phyloP scores from a whole-genome alignment of 148 eudicot species.

The Rhododendron vialii region DNA sequence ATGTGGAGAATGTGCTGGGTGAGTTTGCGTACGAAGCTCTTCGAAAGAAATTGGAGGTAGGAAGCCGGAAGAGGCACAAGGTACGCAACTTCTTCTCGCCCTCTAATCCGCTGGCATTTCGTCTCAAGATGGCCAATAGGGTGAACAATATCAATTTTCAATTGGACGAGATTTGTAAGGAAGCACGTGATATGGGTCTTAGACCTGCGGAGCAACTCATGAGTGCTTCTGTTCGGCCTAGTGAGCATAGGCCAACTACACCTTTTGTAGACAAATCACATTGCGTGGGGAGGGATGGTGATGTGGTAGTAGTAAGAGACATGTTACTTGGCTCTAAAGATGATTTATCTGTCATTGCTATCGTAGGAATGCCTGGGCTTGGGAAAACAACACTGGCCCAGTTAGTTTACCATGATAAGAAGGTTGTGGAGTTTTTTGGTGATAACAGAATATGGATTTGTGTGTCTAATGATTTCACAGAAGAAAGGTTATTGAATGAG shows the following conservation, averaged over 20 bases:
- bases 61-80: background rate
- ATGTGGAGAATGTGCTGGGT: background rate
- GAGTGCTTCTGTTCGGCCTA: too few species aligned
- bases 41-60: background rate
- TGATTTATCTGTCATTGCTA: background rate
- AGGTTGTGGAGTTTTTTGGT: too few species aligned
- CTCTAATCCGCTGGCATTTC: background rate
- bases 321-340: background rate
- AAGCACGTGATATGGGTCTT: background rate
- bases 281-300: too few species aligned
- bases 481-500: background rate
- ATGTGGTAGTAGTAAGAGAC: too few species aligned
- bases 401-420: too few species aligned
- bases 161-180: background rate
- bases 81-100: background rate
- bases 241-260: background rate
- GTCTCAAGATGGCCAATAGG: background rate
- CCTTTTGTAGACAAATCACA: background rate
- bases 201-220: background rate
- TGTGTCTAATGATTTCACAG: too few species aligned
- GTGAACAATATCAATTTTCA: background rate
- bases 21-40: background rate
- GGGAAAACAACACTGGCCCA: background rate
- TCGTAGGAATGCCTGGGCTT: background rate
- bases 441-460: too few species aligned